These are phyloP conservation scores for Ascochyta fabae DNA, from an alignment of 2,329 filamentous ascomycete genomes.

Conservation along the genomic window DNA sequence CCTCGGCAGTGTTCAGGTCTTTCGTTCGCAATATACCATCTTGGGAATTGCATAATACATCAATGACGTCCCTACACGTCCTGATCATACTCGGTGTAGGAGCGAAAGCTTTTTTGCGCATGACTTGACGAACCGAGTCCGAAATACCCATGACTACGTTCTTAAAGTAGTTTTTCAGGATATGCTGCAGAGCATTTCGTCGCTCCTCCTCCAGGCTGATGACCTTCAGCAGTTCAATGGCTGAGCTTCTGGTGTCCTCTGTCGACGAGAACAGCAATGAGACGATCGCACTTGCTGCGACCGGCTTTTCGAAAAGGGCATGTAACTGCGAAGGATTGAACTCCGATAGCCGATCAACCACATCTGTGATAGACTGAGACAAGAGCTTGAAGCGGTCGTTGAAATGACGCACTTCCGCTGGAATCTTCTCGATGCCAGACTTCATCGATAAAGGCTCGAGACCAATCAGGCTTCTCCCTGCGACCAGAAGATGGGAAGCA, in stretches of 20 bases:
- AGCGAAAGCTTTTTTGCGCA: conserved; percentile 63
- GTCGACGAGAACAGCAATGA: conserved; percentile 83
- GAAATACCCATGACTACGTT: conserved; percentile 64
- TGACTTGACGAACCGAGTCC: conserved; percentile 62
- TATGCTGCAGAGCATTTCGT: conserved; percentile 65
- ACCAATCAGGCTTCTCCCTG: conserved; percentile 72
- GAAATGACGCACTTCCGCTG: conserved; percentile 71
- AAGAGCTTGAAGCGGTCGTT: conserved; percentile 73
- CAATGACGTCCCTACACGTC: conserved; percentile 66
- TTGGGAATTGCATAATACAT: conserved; percentile 69
- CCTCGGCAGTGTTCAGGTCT: conserved; percentile 66
- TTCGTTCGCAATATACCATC: conserved; percentile 66
- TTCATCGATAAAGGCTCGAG: conserved; percentile 71
- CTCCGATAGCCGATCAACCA: conserved; percentile 80
- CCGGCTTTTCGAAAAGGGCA: conserved; percentile 69
- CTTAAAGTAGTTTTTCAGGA: conserved; percentile 64
- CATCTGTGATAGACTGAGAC: conserved; percentile 69
- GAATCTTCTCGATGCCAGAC: conserved; percentile 48
- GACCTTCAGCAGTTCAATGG: conserved; percentile 81
- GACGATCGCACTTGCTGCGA: conserved; percentile 76
- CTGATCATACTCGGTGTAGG: conserved; percentile 67
- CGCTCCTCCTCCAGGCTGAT: conserved; percentile 73
- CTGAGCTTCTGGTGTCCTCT: conserved; percentile 77
- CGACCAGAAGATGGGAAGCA: conserved; percentile 75
- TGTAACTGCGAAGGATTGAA: conserved; percentile 74